These are phyloP conservation scores for Boehmeria nivea DNA, from an alignment of 306 rosid genomes.

Conservation along the genomic window DNA sequence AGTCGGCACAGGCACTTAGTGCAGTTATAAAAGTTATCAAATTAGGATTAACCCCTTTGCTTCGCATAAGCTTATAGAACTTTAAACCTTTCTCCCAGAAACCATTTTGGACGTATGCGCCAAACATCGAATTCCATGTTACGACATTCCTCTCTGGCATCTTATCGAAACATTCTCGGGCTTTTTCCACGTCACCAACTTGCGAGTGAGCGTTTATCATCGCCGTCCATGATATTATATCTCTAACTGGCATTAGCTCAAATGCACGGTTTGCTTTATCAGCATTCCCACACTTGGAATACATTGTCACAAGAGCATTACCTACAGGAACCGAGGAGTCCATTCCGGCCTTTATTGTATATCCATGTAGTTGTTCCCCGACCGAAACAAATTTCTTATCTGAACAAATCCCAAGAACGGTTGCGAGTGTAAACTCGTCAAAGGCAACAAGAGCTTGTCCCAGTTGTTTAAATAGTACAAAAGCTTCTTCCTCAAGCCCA, in stretches of 20 bases:
- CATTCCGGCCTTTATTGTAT: conserved; percentile 59
- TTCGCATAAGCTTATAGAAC: conserved; percentile 48
- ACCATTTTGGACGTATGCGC: conserved; percentile 51
- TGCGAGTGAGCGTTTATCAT: conserved; percentile 59
- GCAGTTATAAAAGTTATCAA: conserved; percentile 50
- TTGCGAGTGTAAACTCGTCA: conserved; percentile 62
- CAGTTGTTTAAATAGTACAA: conserved; percentile 51
- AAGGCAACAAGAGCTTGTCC: conserved; percentile 33
- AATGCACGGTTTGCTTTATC: conserved; percentile 42
- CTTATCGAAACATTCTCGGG: conserved; percentile 44
- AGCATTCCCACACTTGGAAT: conserved; percentile 47
- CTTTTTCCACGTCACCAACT: conserved; percentile 38
- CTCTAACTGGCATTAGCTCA: conserved; percentile 43
- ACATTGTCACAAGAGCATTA: conserved; percentile 62
- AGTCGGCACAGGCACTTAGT: conserved; percentile 58
- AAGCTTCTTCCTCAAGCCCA: conserved; percentile 53
- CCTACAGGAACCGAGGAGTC: conserved; percentile 50
- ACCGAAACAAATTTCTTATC: conserved; percentile 21
- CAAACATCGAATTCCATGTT: conserved; percentile 66
- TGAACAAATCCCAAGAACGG: conserved; percentile 55
- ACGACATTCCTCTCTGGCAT: conserved; percentile 58
- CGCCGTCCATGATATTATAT: conserved; percentile 65
- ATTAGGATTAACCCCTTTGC: conserved; percentile 37
- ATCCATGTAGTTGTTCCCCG: conserved; percentile 63
- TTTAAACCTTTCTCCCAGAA: conserved; percentile 57